Evolutionary conservation across 495 filamentous ascomycete genomes (phyloP).

Genomic region (Evernia prunastri): DNA sequence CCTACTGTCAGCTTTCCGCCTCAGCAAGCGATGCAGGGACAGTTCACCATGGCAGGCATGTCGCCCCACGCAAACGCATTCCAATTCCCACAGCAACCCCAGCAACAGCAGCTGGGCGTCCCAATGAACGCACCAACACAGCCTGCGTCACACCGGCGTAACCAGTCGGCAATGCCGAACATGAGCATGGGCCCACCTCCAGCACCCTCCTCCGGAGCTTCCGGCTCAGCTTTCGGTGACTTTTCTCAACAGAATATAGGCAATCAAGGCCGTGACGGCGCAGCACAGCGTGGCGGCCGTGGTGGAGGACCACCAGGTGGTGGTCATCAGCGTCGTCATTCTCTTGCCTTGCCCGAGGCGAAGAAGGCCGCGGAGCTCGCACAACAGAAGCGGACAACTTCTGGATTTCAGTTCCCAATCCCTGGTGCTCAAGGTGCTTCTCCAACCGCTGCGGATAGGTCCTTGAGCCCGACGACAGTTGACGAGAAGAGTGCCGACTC

Average conservation of each 20-base stretch:
- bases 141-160: conserved; percentile 85
- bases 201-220: conserved; percentile 90
- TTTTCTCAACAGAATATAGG: conserved; percentile 56
- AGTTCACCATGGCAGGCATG: conserved; percentile 59
- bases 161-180: conserved; percentile 92
- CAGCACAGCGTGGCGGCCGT: conserved; percentile 65
- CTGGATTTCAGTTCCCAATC: conserved; percentile 89
- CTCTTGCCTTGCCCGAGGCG: conserved; percentile 86
- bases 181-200: conserved; percentile 92
- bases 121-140: conserved; percentile 72
- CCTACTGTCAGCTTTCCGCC: conserved; percentile 52
- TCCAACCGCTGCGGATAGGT: conserved; percentile 38
- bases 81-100: conserved; percentile 81
- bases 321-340: conserved; percentile 92
- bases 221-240: conserved; percentile 73
- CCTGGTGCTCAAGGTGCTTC: conserved; percentile 55
- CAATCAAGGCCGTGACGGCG: conserved; percentile 63
- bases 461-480: conserved; percentile 39
- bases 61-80: conserved; percentile 76
- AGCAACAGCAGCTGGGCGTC: conserved; percentile 59
- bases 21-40: conserved; percentile 57
- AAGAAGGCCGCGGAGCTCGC: conserved; percentile 96
- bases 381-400: conserved; percentile 91
- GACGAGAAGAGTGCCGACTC: conserved; percentile 37
- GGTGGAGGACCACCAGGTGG: conserved; percentile 61